These are phyloP conservation scores for Citrus inodora DNA, from an alignment of 345 rosid genomes.

Conservation along the genomic window DNA sequence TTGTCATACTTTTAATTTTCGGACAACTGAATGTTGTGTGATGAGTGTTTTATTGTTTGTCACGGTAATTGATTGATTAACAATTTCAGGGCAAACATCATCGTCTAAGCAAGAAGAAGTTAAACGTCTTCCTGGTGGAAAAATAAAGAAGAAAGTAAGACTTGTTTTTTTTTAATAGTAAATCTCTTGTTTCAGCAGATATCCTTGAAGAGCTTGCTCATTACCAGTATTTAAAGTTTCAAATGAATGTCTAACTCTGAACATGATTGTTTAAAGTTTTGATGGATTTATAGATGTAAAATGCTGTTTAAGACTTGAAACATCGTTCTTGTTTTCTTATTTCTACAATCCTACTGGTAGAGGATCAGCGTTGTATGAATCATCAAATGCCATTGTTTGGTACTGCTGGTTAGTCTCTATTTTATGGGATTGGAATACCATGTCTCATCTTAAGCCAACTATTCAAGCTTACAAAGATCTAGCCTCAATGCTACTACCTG, in stretches of 20 bases:
- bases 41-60: not conserved
- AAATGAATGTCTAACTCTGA: not conserved
- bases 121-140: slow-evolving; percentile 92
- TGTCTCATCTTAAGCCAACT: not conserved
- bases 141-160: slow-evolving; percentile 89
- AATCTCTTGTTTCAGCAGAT: not conserved
- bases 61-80: not conserved
- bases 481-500: not conserved
- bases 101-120: slow-evolving; percentile 70
- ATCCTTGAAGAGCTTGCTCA: not conserved
- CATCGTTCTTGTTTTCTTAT: not conserved
- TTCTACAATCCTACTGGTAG: not conserved
- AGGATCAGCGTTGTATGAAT: not conserved
- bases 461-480: not conserved
- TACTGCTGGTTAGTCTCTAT: not conserved
- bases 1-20: not conserved
- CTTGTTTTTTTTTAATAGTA: not conserved
- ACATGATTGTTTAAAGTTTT: not conserved
- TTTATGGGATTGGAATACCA: not conserved
- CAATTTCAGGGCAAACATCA: slow-evolving; percentile 35
- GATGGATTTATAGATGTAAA: not conserved
- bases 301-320: not conserved
- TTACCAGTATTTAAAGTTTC: not conserved
- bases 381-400: not conserved
- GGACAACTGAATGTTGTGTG: not conserved